phyloP scores from a whole-genome alignment of 768 basidiomycete genomes.

The Termitomyces sp. region DNA sequence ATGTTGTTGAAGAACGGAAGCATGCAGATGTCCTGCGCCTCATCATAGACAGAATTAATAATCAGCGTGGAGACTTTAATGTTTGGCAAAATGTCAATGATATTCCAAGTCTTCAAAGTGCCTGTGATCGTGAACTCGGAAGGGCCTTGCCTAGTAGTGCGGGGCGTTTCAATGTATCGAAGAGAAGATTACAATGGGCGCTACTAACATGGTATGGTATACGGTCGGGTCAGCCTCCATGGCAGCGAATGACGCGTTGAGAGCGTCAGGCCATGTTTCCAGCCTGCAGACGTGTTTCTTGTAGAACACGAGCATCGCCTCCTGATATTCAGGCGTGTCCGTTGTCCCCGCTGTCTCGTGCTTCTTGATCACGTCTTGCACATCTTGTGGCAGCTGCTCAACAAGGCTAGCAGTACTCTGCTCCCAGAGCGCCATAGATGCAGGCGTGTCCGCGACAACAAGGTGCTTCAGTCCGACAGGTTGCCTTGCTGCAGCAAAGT shows the following conservation, averaged over 20 bases:
- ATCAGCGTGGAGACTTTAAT: constrained; percentile 37
- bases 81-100: constrained; percentile 39
- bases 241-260: constrained; percentile 17
- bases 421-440: constrained; percentile 26
- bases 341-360: constrained; percentile 19
- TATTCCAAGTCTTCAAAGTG: constrained; percentile 39
- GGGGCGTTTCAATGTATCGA: background rate
- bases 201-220: constrained; percentile 24
- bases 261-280: constrained; percentile 23
- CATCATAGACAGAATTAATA: constrained; percentile 42
- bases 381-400: constrained; percentile 15
- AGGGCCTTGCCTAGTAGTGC: constrained; percentile 11
- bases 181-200: constrained; percentile 12
- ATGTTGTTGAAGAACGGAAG: constrained; percentile 38
- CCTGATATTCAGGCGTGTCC: constrained; percentile 14
- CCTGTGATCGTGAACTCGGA: constrained; percentile 17
- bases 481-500: constrained; percentile 34
- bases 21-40: constrained; percentile 36
- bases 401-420: constrained; percentile 16
- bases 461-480: constrained; percentile 36
- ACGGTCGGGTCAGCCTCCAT: constrained; percentile 25
- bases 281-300: constrained; percentile 23
- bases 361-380: constrained; percentile 19
- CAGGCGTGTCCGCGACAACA: constrained; percentile 29
- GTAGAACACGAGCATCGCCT: constrained; percentile 23